A percentile compares a stretch with the other conserved stretches of the same genome.
Evolutionary conservation across 768 basidiomycete species (phyloP).

Genomic region (Collybiopsis luxurians): DNA sequence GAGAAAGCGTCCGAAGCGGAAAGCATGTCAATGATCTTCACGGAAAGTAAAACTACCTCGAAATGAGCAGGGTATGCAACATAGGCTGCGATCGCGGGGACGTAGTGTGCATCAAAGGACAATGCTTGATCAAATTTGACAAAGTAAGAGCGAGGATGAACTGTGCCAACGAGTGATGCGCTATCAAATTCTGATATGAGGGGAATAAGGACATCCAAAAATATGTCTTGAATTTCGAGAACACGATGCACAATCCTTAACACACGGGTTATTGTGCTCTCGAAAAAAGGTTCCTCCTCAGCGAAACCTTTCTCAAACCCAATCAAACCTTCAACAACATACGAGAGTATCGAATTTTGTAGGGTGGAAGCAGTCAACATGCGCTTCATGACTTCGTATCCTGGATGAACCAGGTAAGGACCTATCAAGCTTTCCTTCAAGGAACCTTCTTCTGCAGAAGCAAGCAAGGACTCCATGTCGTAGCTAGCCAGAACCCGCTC

Average conservation of each 20-base stretch:
- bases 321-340: conserved; percentile 77
- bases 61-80: conserved; percentile 68
- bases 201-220: conserved; percentile 85
- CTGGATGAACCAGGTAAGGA: conserved; percentile 72
- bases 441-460: conserved; percentile 49
- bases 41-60: conserved; percentile 71
- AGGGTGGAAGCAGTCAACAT: conserved; percentile 71
- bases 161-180: conserved; percentile 47
- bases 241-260: conserved; percentile 80
- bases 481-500: conserved; percentile 83
- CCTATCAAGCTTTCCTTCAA: conserved; percentile 52
- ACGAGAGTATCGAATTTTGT: conserved; percentile 71
- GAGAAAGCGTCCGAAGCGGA: conserved; percentile 66
- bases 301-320: conserved; percentile 71
- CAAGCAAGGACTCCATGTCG: conserved; percentile 71
- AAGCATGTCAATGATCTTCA: conserved; percentile 72
- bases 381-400: conserved; percentile 81
- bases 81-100: conserved; percentile 82
- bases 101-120: conserved; percentile 64
- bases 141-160: conserved; percentile 67
- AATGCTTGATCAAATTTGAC: conserved; percentile 73
- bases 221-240: conserved; percentile 84
- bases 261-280: conserved; percentile 72
- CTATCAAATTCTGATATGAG: conserved; percentile 66
- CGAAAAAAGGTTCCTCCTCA: conserved; percentile 69